Percentiles rank a stretch among this genome's conserved stretches.
Conservation (phyloP, 2,329 filamentous ascomycete genomes). For the Ceratocystis lukuohia region DNA sequence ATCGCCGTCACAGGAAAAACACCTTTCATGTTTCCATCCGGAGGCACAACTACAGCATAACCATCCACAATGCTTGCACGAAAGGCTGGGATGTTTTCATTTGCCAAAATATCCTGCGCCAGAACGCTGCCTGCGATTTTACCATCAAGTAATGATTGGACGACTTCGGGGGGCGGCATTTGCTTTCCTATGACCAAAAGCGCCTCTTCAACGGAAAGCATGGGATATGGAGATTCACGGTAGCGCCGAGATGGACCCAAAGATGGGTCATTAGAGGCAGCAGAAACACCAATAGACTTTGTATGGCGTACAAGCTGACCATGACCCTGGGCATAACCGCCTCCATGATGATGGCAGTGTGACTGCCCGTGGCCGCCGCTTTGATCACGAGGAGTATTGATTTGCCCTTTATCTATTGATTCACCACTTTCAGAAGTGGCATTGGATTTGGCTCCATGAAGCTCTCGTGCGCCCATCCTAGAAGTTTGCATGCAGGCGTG, state of each 20-base stretch:
- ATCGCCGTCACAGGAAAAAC: slow-evolving; percentile 75
- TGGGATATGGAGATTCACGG: slow-evolving; percentile 79
- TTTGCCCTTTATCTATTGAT: slow-evolving; percentile 37
- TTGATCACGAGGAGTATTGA: slow-evolving; percentile 37
- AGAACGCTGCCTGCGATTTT: slow-evolving; percentile 63
- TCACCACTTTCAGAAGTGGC: slow-evolving; percentile 59
- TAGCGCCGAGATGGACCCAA: slow-evolving; percentile 57
- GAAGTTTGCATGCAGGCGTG: slow-evolving; percentile 88
- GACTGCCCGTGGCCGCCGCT: slow-evolving; percentile 40
- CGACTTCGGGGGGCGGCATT: slow-evolving; percentile 48
- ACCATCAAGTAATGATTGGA: slow-evolving; percentile 48
- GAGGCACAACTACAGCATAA: slow-evolving; percentile 66
- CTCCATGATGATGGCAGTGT: slow-evolving; percentile 36
- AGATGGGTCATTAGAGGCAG: slow-evolving; percentile 46
- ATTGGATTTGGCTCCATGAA: slow-evolving; percentile 59
- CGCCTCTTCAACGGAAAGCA: slow-evolving; percentile 76
- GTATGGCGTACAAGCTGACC: slow-evolving; percentile 62
- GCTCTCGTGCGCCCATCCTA: slow-evolving; percentile 62
- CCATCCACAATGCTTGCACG: slow-evolving; percentile 94
- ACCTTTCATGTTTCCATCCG: slow-evolving; percentile 54
- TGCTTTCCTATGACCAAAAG: slow-evolving; percentile 58
- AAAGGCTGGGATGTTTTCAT: slow-evolving; percentile 81
- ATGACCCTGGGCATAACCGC: slow-evolving; percentile 49
- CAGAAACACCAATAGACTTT: slow-evolving; percentile 39
- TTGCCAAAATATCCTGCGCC: slow-evolving; percentile 66